Evolutionary conservation across 2,329 filamentous ascomycete genomes (phyloP), one percentile per base, ranked within the genome.

Genomic region (Juglanconis oblonga): DNA sequence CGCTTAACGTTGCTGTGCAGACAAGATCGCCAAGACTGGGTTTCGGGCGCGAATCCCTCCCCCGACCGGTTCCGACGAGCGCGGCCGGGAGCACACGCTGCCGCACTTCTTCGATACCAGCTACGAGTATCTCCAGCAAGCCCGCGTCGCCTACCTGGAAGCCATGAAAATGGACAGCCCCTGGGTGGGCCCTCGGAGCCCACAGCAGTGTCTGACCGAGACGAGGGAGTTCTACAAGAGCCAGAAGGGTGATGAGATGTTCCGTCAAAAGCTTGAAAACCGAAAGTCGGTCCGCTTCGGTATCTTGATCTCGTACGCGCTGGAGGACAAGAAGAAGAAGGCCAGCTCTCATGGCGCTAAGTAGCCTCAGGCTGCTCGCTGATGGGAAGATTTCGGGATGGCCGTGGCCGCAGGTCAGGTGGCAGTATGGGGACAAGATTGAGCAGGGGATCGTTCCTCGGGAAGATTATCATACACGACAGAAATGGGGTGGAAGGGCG

Each of bases 101-200:
- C 6, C n/a, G 2, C 55, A 29, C 9, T 63, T 58, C 47, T 61
- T 52, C n/a, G 58, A 61, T 48, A 11, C 7, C 2, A 49, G 58
- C 17, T 49, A 33, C 7, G 51, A 57, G 17, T 63, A 53, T n/a
- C n/a, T 63, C 4, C 58, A 63, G 14, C 61, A 58, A 5, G 48
- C 50, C 8, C 51, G 54, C 3, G 2, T 31, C 9, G 17, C 17
- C 2, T 48, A 31, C 24, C 29, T 48, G 45, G 24, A 31, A 5
- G 11, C 3, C 5, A 7, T 10, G 45, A 31, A 31, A 5, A 7
- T 31, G 17, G 9, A 7, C 5, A 48, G 45, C 45, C 45, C 45
- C 17, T 48, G 45, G 45, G 29, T 11, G 5, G 45, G 24, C 17
- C 17, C 8, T 9, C 17, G 24, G 9, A 31, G 45, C 13, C 17